These are phyloP conservation scores for Paraphoma sp. DNA, from an alignment of 2,329 filamentous ascomycete genomes.

Conservation along the genomic window DNA sequence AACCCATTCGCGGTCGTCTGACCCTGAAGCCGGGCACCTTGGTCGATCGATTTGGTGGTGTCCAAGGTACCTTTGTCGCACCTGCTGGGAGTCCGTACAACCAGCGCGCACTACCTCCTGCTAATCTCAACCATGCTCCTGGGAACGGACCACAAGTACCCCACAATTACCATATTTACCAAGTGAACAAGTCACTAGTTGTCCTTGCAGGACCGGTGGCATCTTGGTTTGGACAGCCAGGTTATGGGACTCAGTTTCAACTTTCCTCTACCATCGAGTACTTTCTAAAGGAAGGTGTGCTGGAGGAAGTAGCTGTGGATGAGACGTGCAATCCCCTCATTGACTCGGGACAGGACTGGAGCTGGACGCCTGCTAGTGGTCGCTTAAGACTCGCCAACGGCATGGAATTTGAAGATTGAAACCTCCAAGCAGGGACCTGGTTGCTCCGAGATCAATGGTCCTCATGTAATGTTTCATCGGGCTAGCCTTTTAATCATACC, in stretches of 20 bases:
- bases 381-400: neutral
- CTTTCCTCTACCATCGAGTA: constrained; percentile 3
- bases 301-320: neutral
- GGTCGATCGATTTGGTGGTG: constrained; percentile 58
- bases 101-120: constrained; percentile 56
- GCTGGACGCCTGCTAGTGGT: neutral
- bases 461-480: neutral
- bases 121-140: constrained; percentile 50
- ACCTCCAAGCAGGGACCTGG: neutral
- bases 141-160: constrained; percentile 40
- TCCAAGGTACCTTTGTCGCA: constrained; percentile 52
- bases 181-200: constrained; percentile 50
- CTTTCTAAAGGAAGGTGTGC: neutral
- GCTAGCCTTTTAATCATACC: constrained; percentile 9
- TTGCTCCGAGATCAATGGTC: neutral
- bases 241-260: constrained; percentile 51
- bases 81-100: constrained; percentile 57
- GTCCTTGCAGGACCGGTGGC: constrained; percentile 56
- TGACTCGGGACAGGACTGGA: neutral
- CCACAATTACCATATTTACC: constrained; percentile 59
- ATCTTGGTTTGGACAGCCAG: constrained; percentile 60
- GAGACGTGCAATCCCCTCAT: neutral
- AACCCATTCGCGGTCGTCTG: constrained; percentile 52
- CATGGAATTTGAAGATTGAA: neutral
- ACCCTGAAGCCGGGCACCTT: constrained; percentile 51